Conservation (phyloP, 108 stramenopile genomes). For the Tribonema minus region DNA sequence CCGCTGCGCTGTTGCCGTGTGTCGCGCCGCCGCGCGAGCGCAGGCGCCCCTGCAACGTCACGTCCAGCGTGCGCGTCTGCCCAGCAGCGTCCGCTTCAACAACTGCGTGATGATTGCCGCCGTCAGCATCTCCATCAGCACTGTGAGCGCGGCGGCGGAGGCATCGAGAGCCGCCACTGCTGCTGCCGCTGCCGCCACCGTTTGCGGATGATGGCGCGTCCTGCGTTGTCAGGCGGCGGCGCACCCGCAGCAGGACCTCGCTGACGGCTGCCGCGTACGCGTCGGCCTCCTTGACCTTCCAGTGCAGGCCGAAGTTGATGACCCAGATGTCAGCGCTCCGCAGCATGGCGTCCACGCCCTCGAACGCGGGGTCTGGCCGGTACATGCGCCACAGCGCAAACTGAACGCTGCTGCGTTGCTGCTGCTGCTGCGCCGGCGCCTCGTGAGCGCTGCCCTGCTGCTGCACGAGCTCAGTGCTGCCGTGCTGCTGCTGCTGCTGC, state of each 20-base stretch:
- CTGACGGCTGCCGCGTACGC: neutral
- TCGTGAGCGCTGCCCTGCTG: neutral
- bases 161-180: too few relatives aligned
- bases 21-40: too few relatives aligned
- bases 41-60: neutral
- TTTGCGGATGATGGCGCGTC: too few relatives aligned
- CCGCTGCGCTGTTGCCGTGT: too few relatives aligned
- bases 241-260: neutral
- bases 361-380: neutral
- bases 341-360: neutral
- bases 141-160: too few relatives aligned
- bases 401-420: neutral
- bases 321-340: neutral
- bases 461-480: neutral
- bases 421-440: neutral
- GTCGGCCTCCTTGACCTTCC: neutral
- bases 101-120: too few relatives aligned
- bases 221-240: neutral
- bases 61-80: too few relatives aligned
- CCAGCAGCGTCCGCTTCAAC: too few relatives aligned
- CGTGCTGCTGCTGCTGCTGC: neutral
- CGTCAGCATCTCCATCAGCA: too few relatives aligned
- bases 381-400: neutral
- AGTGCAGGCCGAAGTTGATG: neutral
- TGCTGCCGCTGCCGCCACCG: too few relatives aligned